Evolutionary conservation across 2,329 filamentous ascomycete species (phyloP), one percentile per base, ranked within the genome.

Genomic region (Simplicillium sp.): DNA sequence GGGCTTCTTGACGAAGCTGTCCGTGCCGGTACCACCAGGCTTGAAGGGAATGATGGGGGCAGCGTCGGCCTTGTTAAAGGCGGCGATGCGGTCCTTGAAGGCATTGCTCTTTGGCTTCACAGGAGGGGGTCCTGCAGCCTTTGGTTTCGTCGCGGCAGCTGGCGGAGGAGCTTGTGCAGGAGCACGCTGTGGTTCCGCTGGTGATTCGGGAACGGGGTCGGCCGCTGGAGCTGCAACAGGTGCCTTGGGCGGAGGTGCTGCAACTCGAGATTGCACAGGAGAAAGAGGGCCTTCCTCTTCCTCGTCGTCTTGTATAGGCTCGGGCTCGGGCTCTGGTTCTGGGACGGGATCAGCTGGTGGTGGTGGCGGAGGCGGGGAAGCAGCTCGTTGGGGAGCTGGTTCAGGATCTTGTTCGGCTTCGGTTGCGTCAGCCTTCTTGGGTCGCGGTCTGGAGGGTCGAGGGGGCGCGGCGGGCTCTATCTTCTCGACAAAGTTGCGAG

Each of bases 401-500:
- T 62, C 58, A 18, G 55, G 48, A 29, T 64, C 61, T 12, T 32
- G 36, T 29, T 38, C 35, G 14, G 32, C 13, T 33, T 34, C 35
- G 11, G 14, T 29, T 31, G 39, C 43, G 5, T 44, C 43, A 13
- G 39, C 9, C 57, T 79, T 84, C 68, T 83, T 89, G 39, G 75
- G 65, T 50, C 86, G 81, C 13, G 77, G 70, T 54, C 92, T 80
- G 47, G 77, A 75, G 43, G 92, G 92, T 44, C 92, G 80, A 45
- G 89, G 87, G 45, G 92, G 92, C 48, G 90, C 84, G 42, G 81
- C 84, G 31, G 92, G 92, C 61, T 97, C 90, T 64, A 87, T 94
- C 65, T 83, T 87, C 64, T 98, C 92, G 56, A 98, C 92, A 59
- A 98, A 98, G 66, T 97, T 98, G 59, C 84, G 83, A 39, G 88